Conservation (phyloP, 805 yeast genomes). For the Cyberlindnera mycetangii region DNA sequence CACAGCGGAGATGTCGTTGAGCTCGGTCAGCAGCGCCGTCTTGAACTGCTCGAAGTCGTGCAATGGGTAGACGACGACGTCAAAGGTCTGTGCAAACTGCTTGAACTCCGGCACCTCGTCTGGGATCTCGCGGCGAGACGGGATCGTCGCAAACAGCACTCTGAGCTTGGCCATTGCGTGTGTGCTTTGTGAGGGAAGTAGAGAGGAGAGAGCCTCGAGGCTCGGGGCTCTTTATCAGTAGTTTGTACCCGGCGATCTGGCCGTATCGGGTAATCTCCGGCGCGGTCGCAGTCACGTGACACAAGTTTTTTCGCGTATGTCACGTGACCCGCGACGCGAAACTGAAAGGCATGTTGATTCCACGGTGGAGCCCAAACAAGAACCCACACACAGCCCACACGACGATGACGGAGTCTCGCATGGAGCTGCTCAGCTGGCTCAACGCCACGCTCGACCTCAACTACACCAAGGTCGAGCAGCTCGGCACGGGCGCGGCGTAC, state of each 20-base stretch:
- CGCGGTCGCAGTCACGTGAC: too few relatives aligned
- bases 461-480: slow-evolving; percentile 80
- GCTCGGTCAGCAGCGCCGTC: slow-evolving; percentile 35
- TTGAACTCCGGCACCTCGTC: slow-evolving; percentile 43
- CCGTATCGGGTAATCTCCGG: too few relatives aligned
- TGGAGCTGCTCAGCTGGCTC: slow-evolving; percentile 82
- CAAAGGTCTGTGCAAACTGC: slow-evolving; percentile 38
- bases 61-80: slow-evolving; percentile 24
- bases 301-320: too few relatives aligned
- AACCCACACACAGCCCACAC: neutral
- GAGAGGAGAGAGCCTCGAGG: too few relatives aligned
- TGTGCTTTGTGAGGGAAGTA: too few relatives aligned
- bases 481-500: slow-evolving; percentile 95
- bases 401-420: slow-evolving; percentile 66
- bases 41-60: slow-evolving; percentile 37
- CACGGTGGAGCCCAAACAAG: neutral
- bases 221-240: too few relatives aligned
- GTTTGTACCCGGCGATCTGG: too few relatives aligned
- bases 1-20: slow-evolving; percentile 44
- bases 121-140: slow-evolving; percentile 43
- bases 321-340: too few relatives aligned
- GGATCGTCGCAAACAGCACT: slow-evolving; percentile 15
- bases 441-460: slow-evolving; percentile 64
- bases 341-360: slow-evolving; percentile 3
- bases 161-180: slow-evolving; percentile 18